Percentiles rank a stretch among this genome's conserved stretches.
Conservation (phyloP, 2,329 filamentous ascomycete species). For the Ophiostoma piceae region DNA sequence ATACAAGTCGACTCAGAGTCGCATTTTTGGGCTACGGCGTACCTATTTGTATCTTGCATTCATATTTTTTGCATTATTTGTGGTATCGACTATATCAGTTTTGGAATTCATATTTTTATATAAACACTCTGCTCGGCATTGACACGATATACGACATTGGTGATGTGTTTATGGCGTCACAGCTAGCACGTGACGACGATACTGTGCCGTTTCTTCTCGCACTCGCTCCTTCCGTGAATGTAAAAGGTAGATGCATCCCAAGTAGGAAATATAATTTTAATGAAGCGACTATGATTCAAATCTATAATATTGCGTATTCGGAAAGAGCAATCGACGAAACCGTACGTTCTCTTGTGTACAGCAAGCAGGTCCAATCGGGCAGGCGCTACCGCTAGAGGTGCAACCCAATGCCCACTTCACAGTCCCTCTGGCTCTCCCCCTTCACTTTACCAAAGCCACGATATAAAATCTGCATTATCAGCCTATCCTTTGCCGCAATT, state of each 20-base stretch:
- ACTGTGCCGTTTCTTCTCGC: background rate
- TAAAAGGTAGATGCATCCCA: background rate
- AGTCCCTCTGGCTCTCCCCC: background rate
- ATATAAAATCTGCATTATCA: background rate
- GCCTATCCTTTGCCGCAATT: background rate
- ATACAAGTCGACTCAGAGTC: background rate
- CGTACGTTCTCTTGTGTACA: background rate
- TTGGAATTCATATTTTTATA: background rate
- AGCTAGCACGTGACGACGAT: background rate
- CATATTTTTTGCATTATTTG: slow-evolving; percentile 2
- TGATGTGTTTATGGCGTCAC: background rate
- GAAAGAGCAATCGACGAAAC: background rate
- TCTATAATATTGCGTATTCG: background rate
- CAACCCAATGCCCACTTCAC: background rate
- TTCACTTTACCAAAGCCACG: background rate
- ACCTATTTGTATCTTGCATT: background rate
- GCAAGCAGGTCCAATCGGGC: background rate
- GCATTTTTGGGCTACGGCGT: background rate
- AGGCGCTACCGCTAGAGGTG: background rate
- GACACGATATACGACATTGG: background rate
- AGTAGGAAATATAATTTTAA: background rate
- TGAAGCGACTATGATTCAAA: background rate
- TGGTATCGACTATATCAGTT: background rate
- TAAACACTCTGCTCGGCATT: background rate
- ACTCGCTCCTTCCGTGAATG: background rate